These are phyloP conservation scores for Rhizopus stolonifer DNA, from an alignment of 371 early-diverging fungal species.

Conservation along the genomic window DNA sequence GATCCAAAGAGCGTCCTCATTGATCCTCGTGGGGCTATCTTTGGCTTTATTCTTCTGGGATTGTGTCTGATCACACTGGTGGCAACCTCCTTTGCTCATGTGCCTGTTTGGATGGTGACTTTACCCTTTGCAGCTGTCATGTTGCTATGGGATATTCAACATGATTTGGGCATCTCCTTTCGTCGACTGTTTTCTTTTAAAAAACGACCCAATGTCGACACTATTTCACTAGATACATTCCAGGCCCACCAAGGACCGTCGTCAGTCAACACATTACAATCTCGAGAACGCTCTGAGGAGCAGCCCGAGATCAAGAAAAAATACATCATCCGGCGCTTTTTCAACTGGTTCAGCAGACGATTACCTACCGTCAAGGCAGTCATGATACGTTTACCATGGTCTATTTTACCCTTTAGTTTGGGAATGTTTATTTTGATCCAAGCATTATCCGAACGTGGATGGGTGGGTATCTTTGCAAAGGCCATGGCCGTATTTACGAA, in stretches of 20 bases:
- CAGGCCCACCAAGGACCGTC: too few species aligned
- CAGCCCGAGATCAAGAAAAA: background rate
- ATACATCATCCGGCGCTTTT: background rate
- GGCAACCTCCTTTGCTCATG: conserved; percentile 63
- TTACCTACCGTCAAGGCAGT: conserved; percentile 57
- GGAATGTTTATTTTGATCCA: conserved; percentile 86
- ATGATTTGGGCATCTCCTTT: conserved; percentile 36
- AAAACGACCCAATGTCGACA: too few species aligned
- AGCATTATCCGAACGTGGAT: conserved; percentile 62
- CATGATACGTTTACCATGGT: conserved; percentile 69
- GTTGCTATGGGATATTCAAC: conserved; percentile 46
- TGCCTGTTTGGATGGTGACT: conserved; percentile 71
- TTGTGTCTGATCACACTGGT: conserved; percentile 57
- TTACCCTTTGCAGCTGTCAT: conserved; percentile 63
- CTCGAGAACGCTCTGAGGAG: too few species aligned
- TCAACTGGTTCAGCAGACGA: conserved; percentile 10
- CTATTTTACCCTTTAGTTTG: conserved; percentile 72
- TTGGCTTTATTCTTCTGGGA: conserved; percentile 53
- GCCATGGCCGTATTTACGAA: conserved; percentile 56
- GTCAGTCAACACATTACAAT: too few species aligned
- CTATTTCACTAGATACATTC: too few species aligned
- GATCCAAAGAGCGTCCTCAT: conserved; percentile 56
- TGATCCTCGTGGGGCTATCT: conserved; percentile 55
- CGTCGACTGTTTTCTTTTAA: conserved; percentile 2
- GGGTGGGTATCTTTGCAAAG: conserved; percentile 68